Conservation (phyloP, 371 early-diverging fungal species). For the Mucor ambiguus region DNA sequence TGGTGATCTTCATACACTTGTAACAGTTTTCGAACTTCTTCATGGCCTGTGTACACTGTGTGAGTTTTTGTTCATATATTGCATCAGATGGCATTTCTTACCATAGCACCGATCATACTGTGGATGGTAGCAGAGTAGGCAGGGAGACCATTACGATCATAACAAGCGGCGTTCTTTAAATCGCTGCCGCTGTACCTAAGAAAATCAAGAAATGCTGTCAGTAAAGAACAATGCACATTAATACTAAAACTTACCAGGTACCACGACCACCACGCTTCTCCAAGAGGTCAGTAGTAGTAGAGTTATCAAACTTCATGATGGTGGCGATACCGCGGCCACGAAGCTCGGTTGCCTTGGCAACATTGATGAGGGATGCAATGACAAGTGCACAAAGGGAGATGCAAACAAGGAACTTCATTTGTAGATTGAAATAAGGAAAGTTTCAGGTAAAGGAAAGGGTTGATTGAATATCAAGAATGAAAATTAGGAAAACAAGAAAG, state of each 20-base stretch:
- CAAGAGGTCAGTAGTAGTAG: conserved; percentile 19
- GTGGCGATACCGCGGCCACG: conserved; percentile 42
- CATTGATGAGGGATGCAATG: conserved; percentile 20
- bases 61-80: neutral
- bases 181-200: conserved; percentile 50
- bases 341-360: conserved; percentile 21
- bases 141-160: conserved; percentile 49
- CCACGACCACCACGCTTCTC: conserved; percentile 43
- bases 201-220: neutral
- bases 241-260: conserved; percentile 48
- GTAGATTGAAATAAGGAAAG: conserved; percentile 7
- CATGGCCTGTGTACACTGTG: conserved; percentile 40
- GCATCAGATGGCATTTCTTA: conserved; percentile 15
- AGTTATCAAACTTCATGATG: conserved; percentile 32
- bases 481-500: conserved; percentile 14
- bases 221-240: neutral
- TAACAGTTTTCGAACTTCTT: conserved; percentile 50
- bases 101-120: conserved; percentile 55
- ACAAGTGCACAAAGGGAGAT: conserved; percentile 24
- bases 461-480: conserved; percentile 9
- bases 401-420: conserved; percentile 26
- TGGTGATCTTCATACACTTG: conserved; percentile 55
- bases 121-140: conserved; percentile 40
- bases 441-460: conserved; percentile 7
- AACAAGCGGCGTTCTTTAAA: conserved; percentile 55